Base-by-base conservation (phyloP, 352 stramenopile genomes). In the Globisporangium uncinulatum region DNA sequence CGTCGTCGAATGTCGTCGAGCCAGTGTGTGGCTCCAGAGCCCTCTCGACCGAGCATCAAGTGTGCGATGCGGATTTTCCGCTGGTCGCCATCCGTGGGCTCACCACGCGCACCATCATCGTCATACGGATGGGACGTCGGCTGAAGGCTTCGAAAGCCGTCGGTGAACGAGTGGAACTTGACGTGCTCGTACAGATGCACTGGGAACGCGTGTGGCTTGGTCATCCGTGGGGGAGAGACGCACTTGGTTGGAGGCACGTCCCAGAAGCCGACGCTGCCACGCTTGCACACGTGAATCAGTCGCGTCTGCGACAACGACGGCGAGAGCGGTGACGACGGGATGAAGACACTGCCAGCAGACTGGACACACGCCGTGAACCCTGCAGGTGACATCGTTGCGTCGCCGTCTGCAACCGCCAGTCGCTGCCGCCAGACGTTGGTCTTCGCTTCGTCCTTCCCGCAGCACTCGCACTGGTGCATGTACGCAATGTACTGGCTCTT, bases 401-500 rank as follows among this genome's bases (percentile, higher is more conserved):
- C 52, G 4, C 8, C 48, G 37, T 19, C 24, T 10, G 9, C 6
- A 8, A 14, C 31, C 21, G 15, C 36, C 7, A 45, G 10, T n/a
- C 24, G n/a, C 6, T 21, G 43, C 19, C 43, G 21, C 8, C 7
- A n/a, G n/a, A 48, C 43, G 15, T 9, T 48, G n/a, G 2, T 1
- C 19, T 48, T 48, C n/a, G n/a, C 15, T 3, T 48, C 43, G 8
- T 48, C 43, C 13, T 24, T 5, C 1, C 31, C 21, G 42, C 79
- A 87, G 57, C 78, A 88, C 20, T 78, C 65, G 24, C 79, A 89
- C 55, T 85, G 70, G 19, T 79, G 69, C 56, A 87, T 63, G 19
- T 62, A 77, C 9, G 71, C 73, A 11, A 92, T 62, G 44, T 79
- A 73, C 37, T 88, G 59, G 1, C 67, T 73, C 39, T 73, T 79